These are phyloP conservation scores for Dactylella cylindrospora DNA, from an alignment of 2,329 filamentous ascomycete genomes.

Conservation along the genomic window DNA sequence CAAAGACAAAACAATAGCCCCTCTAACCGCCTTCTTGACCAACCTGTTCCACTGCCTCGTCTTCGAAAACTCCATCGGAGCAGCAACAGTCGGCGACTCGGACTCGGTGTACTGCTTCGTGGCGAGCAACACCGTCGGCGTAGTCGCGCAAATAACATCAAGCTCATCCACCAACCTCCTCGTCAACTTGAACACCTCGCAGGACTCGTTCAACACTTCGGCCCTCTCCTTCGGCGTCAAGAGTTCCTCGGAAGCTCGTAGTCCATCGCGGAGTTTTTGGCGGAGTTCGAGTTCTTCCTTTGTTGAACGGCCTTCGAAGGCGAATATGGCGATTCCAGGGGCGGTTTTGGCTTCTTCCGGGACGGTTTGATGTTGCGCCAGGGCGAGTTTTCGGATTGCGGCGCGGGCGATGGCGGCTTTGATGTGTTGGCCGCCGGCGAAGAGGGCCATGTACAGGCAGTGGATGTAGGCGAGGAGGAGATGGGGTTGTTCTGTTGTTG, in stretches of 20 bases:
- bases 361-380: conserved; percentile 22
- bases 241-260: conserved; percentile 27
- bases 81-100: conserved; percentile 8
- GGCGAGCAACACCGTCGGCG: conserved; percentile 19
- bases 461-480: conserved; percentile 35
- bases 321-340: conserved; percentile 34
- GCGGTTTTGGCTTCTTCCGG: conserved; percentile 29
- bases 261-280: conserved; percentile 29
- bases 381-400: conserved; percentile 27
- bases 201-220: conserved; percentile 25
- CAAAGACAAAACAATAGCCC: conserved; percentile 21
- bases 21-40: conserved; percentile 21
- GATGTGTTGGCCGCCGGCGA: conserved; percentile 41
- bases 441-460: conserved; percentile 41
- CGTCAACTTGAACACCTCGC: conserved; percentile 39
- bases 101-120: conserved; percentile 42
- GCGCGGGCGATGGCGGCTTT: conserved; percentile 36
- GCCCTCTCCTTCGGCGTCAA: conserved; percentile 26
- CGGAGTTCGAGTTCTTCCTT: conserved; percentile 35
- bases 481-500: conserved; percentile 27
- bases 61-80: not conserved
- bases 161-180: conserved; percentile 36
- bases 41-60: conserved; percentile 2
- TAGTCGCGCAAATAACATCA: conserved; percentile 24
- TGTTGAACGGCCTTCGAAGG: conserved; percentile 32